These are phyloP conservation scores for Aspergillus japonicus DNA, from an alignment of 2,329 filamentous ascomycete species.

Conservation along the genomic window DNA sequence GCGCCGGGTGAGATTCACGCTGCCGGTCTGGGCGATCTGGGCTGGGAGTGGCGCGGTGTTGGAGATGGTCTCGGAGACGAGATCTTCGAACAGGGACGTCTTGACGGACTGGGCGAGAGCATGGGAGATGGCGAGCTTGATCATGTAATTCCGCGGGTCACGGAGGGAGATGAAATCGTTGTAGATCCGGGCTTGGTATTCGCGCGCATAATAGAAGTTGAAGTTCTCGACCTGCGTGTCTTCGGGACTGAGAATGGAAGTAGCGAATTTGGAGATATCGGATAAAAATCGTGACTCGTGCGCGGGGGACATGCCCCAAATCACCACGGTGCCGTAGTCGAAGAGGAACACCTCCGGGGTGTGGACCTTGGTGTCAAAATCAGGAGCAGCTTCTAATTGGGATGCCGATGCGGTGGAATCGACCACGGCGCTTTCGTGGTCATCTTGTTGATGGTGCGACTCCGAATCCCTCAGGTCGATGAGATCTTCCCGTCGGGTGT, in stretches of 20 bases:
- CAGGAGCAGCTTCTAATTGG: constrained; percentile 40
- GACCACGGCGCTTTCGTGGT: constrained; percentile 26
- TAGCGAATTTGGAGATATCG: constrained; percentile 91
- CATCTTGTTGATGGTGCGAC: constrained; percentile 26
- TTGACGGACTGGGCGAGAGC: constrained; percentile 95
- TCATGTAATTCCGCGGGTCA: constrained; percentile 97
- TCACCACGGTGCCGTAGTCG: constrained; percentile 94
- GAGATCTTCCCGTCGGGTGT: constrained; percentile 59
- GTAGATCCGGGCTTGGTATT: constrained; percentile 98
- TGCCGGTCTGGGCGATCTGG: constrained; percentile 88
- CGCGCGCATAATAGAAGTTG: constrained; percentile 98
- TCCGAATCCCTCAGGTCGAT: constrained; percentile 58
- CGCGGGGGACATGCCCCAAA: constrained; percentile 93
- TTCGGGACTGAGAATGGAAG: constrained; percentile 81
- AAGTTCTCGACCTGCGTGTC: constrained; percentile 96
- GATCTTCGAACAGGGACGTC: constrained; percentile 93
- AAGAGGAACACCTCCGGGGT: constrained; percentile 95
- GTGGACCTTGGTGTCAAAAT: constrained; percentile 85
- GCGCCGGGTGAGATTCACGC: constrained; percentile 79
- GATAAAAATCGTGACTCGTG: constrained; percentile 91
- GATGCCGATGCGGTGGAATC: constrained; percentile 33
- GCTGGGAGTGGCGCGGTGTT: constrained; percentile 89
- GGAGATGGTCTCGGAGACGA: constrained; percentile 90
- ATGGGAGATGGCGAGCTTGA: constrained; percentile 93
- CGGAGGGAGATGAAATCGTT: constrained; percentile 97